Evolutionary conservation across 805 yeast species (phyloP), one percentile per base, ranked within the genome.

Genomic region (Diddensiella santjacobensis): DNA sequence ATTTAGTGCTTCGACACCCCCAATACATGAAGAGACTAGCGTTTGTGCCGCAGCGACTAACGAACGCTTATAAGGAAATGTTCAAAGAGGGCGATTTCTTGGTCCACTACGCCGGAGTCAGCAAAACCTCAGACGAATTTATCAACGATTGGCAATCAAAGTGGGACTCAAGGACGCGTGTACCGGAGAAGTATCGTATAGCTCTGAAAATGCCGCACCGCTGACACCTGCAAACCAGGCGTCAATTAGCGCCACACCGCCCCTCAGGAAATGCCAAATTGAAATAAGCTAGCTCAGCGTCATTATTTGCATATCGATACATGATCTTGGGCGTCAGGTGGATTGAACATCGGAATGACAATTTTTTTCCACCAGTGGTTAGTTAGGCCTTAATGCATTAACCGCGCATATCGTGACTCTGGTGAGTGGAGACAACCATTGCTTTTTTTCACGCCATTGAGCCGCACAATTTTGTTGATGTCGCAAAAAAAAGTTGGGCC

Each of bases 81-180:
- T 31, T 29, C 29, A 18, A 54, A 44, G 13, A 43, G 46, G 67
- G 66, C 10, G 68, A 65, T 37, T 48, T 64, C 26, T 54, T 58
- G 3, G 47, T 61, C n/a, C 68, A 65, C 40, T 54, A 61, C 38
- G 67, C 68, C 11, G 68, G 68, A 29, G 23, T 30, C 19, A 42
- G 41, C 19, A 44, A 41, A 17, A 23, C 23, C 13, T 20, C 23
- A 6, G 20, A 22, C 11, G 17, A 8, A 5, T 40, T 19, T 33
- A 22, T 22, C 5, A 8, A 10, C n/a, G 19, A 11, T 4, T 40
- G 43, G 43, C 33, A 40, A 26, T 18, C 15, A 5, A 37, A 22
- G 17, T 46, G 49, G 49, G 18, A 15, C 31, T 13, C 15, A 4
- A 22, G 47, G 17, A 22, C 13, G 10, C 41, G 41, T 5, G 47